Evolutionary conservation across 768 basidiomycete species (phyloP), one percentile per base, ranked within the genome.

Genomic region (Suillus alpinus): DNA sequence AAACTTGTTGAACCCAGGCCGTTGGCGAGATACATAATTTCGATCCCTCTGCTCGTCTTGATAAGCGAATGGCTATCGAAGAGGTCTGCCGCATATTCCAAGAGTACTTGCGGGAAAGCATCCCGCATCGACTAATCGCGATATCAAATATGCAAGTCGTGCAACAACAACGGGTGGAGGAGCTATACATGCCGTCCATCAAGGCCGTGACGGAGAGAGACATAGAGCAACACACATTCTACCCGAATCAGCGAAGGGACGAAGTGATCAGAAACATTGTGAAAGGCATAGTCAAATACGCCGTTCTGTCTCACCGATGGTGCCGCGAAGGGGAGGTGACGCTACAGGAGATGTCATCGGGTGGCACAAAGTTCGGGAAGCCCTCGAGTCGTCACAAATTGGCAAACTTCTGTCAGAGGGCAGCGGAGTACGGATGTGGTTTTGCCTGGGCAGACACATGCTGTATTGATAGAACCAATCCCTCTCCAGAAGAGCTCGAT

Each of bases 231-330:
- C 68, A 69, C 14, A 63, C 68, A 0, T 65, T 68, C 26, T 63
- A 69, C n/a, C 63, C 63, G 14, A 67, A 70, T 34, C 68, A 69
- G 29, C 62, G 68, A 46, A 59, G 66, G 39, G 63, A 65, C 41
- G 66, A 68, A 5, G 68, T 70, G 14, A 66, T 70, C 31, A 50
- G 56, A 34, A 56, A 41, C 23, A 70, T 69, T 0, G 68, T 69
- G 10, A 69, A 60, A 13, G 57, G 66, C 10, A 55, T 65, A 59
- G 53, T 69, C 18, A 68, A 69, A 57, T 68, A 68, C 1, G 68
- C 68, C 26, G 40, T 65, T 39, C 58, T 68, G 29, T 63, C 68
- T 1, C 68, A 68, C 23, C 59, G 51, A 3, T 60, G 60, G 59
- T 49, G 37, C 14, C 26, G n/a, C 5, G 49, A 50, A 4, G 65